These are phyloP conservation scores for Isabelozyma rhagii DNA, from an alignment of 805 yeast genomes.

Conservation along the genomic window DNA sequence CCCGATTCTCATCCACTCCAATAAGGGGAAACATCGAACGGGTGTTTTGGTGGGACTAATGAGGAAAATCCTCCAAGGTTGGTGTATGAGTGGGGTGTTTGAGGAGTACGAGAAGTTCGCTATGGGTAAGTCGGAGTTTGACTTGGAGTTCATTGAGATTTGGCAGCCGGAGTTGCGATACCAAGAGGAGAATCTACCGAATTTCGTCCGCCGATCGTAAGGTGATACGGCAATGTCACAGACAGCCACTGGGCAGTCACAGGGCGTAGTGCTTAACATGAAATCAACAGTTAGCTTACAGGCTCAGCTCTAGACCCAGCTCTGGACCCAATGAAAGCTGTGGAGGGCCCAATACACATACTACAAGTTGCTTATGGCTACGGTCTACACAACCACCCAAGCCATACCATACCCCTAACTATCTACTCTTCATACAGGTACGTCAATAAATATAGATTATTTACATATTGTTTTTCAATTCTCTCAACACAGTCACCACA, in stretches of 20 bases:
- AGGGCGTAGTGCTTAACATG: too few species aligned
- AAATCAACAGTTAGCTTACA: too few species aligned
- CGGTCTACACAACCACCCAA: too few species aligned
- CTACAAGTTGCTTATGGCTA: too few species aligned
- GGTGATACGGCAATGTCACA: too few species aligned
- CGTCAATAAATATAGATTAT: too few species aligned
- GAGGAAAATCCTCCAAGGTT: constrained; percentile 82
- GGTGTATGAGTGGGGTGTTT: constrained; percentile 90
- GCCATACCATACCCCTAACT: too few species aligned
- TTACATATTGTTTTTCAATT: constrained; percentile 60
- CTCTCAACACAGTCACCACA: constrained; percentile 72
- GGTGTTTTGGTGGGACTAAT: constrained; percentile 92
- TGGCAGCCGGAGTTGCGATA: constrained; percentile 63
- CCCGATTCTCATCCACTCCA: constrained; percentile 87
- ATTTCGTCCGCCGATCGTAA: constrained; percentile 48
- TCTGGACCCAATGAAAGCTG: too few species aligned
- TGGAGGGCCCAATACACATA: background rate
- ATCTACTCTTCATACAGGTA: background rate
- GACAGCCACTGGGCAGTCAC: too few species aligned
- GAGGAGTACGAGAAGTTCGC: constrained; percentile 94
- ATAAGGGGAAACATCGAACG: constrained; percentile 95
- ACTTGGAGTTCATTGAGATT: constrained; percentile 83
- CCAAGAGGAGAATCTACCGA: constrained; percentile 52
- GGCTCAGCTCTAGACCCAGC: too few species aligned
- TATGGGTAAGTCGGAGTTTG: constrained; percentile 89